Evolutionary conservation across 352 stramenopile species (phyloP), one percentile per base, ranked within the genome.

Genomic region (Globisporangium heterothallicum): DNA sequence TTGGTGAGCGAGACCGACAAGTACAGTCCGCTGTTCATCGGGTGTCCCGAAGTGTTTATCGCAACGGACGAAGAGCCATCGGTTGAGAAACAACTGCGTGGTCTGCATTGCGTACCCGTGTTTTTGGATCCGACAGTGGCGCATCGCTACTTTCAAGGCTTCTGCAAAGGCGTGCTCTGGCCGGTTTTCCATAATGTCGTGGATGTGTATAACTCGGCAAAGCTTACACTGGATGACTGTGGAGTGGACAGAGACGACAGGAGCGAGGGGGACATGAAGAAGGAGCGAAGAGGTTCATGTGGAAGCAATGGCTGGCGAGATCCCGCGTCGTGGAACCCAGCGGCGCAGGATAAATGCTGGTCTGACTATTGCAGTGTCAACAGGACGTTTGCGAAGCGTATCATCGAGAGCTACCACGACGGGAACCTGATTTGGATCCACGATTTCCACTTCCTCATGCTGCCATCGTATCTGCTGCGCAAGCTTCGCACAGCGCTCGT

Each of bases 121-220:
- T 98, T 98, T 65, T 67, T 98, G 27, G 88, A 97, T 40, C 81
- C 89, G 10, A 60, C 70, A 4, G 64, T 98, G 34, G 79, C 78
- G 21, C 76, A 92, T 47, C 73, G 70, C 21, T 93, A 93, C 67
- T 95, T 92, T 63, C 75, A 96, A 65, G 89, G 87, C 18, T 99
- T 98, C 63, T 99, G 95, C 73, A 98, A 99, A 65, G 92, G 94
- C 42, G 83, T 98, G n/a, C 80, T 99, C 14, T 99, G 95, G 96
- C 95, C 95, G 1, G 81, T 98, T 26, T 93, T 99, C 58, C 96
- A 99, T 71, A 97, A 98, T 65, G 88, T 98, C 5, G 85, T 97
- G 29, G 96, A 97, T 53, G 93, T 99, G 1, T 99, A 98, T 66
- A 90, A 89, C 53, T 84, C 76, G 35, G 78, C 80, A 18, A 63